Conservation (phyloP, 2,329 filamentous ascomycete species). For the Aspergillus felis region DNA sequence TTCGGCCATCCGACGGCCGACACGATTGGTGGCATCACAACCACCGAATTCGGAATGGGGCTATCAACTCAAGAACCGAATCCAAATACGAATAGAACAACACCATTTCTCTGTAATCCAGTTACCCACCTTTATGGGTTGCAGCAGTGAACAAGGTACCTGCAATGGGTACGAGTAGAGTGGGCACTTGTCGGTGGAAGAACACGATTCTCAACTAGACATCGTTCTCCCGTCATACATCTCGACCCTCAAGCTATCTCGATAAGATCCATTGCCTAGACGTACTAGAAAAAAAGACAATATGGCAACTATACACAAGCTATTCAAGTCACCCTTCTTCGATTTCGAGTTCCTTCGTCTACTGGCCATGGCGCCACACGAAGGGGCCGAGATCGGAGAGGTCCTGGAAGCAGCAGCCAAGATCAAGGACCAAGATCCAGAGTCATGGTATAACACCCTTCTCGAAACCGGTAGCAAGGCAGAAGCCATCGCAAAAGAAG, state of each 20-base stretch:
- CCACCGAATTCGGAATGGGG: neutral
- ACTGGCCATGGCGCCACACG: constrained; percentile 33
- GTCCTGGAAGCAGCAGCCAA: constrained; percentile 34
- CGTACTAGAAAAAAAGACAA: neutral
- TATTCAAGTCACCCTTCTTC: constrained; percentile 36
- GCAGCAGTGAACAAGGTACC: neutral
- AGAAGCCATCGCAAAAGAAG: constrained; percentile 34
- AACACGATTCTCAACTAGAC: neutral
- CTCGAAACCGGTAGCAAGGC: constrained; percentile 26
- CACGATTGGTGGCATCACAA: neutral
- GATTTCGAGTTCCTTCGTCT: constrained; percentile 44
- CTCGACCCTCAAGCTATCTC: neutral
- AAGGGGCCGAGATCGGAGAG: constrained; percentile 42
- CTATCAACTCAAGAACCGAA: neutral
- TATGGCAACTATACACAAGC: constrained; percentile 24
- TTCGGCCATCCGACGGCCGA: neutral
- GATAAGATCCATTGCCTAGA: neutral
- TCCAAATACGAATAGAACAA: neutral
- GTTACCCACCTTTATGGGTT: neutral
- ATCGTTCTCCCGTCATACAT: neutral
- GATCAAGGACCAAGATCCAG: constrained; percentile 38
- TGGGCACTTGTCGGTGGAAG: neutral
- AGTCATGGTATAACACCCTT: constrained; percentile 41
- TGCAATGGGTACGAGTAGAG: neutral
- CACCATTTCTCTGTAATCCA: neutral